A percentile compares a stretch with the other conserved stretches of the same genome.
Evolutionary conservation across 805 yeast genomes (phyloP).

Genomic region (Zygotorulaspora florentina): DNA sequence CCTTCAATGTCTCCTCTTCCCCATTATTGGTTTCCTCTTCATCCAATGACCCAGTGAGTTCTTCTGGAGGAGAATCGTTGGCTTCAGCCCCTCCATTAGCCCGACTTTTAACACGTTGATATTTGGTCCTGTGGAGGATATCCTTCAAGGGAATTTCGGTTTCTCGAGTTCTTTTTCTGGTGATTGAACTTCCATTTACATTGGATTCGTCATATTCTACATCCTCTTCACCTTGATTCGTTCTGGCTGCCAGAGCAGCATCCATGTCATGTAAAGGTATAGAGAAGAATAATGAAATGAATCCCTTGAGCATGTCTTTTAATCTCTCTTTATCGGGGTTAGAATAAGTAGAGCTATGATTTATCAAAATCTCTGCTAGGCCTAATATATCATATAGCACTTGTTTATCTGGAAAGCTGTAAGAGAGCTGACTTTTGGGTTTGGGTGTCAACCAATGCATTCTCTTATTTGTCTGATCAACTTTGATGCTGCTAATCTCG

Average conservation of each 20-base stretch:
- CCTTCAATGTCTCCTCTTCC: constrained; percentile 29
- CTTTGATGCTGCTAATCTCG: constrained; percentile 87
- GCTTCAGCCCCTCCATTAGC: constrained; percentile 10
- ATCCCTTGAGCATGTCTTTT: constrained; percentile 63
- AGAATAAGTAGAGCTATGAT: constrained; percentile 69
- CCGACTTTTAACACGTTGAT: constrained; percentile 34
- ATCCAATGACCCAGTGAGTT: constrained; percentile 13
- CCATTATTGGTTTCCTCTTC: constrained; percentile 31
- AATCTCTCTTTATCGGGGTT: constrained; percentile 75
- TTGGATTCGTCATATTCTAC: constrained; percentile 21
- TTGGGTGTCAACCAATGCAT: constrained; percentile 81
- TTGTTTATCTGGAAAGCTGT: constrained; percentile 58
- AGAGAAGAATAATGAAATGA: constrained; percentile 68
- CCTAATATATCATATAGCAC: constrained; percentile 70
- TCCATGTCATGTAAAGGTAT: constrained; percentile 49
- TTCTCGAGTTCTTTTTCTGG: constrained; percentile 35
- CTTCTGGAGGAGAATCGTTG: constrained; percentile 17
- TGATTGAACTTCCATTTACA: constrained; percentile 11
- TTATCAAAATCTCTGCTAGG: constrained; percentile 62
- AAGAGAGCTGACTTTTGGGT: constrained; percentile 72
- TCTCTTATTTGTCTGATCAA: constrained; percentile 84
- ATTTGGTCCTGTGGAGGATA: constrained; percentile 36
- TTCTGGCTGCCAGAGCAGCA: constrained; percentile 28
- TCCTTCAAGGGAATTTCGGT: constrained; percentile 22
- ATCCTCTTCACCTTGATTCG: constrained; percentile 1